These are phyloP conservation scores for Hura crepitans DNA, from an alignment of 441 rosid species.

Conservation along the genomic window DNA sequence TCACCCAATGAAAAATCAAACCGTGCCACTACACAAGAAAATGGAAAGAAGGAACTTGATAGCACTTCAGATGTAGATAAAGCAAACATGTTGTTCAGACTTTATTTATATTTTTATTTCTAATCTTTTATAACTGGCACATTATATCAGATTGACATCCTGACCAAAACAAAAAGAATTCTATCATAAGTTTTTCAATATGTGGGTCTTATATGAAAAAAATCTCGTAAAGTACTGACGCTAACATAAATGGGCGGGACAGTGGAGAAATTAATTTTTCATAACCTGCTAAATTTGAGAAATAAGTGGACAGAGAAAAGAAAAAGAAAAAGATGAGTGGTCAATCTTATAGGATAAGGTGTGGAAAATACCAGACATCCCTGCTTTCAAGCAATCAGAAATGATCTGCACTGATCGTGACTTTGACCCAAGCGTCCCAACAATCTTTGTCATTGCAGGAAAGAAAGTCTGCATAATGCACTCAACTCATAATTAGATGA, in stretches of 20 bases:
- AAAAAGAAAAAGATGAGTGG: not conserved
- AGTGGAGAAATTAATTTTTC: not conserved
- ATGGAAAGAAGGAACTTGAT: not conserved
- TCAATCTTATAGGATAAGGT: no score
- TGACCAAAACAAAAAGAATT: not conserved
- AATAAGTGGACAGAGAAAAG: conserved; percentile 8
- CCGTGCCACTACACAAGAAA: conserved; percentile 52
- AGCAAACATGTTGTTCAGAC: not conserved
- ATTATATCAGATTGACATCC: not conserved
- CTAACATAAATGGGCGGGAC: not conserved
- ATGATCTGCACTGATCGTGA: conserved; percentile 66
- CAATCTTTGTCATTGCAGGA: conserved; percentile 88
- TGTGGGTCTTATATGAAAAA: not conserved
- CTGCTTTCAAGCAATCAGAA: conserved; percentile 73
- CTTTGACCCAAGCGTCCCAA: conserved; percentile 83
- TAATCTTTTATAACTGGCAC: not conserved
- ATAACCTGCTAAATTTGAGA: not conserved
- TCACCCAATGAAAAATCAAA: conserved; percentile 83
- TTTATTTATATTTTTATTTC: not conserved
- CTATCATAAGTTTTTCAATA: not conserved
- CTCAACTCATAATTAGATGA: no score
- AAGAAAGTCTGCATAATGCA: no score
- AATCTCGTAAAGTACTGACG: conserved; percentile 12
- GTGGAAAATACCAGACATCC: conserved; percentile 65
- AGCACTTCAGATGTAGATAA: not conserved